Evolutionary conservation across 148 eudicot species (phyloP).

Genomic region (Fagopyrum tataricum): DNA sequence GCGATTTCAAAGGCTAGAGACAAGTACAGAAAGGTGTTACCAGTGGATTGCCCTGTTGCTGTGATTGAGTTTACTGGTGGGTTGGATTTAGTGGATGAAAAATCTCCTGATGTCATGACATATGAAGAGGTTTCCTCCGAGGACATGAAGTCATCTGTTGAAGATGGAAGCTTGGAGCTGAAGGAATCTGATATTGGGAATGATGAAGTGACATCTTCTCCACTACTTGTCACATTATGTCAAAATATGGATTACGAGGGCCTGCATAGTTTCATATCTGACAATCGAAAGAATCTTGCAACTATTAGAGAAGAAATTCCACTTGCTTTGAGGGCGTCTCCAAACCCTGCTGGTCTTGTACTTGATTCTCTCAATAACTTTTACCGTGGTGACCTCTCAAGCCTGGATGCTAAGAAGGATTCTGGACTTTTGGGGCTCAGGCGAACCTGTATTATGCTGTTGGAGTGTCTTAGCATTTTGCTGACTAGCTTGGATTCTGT

Average conservation of each 20-base stretch:
- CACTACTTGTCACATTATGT: constrained; percentile 76
- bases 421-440: constrained; percentile 82
- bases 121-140: constrained; percentile 40
- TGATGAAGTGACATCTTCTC: constrained; percentile 58
- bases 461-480: constrained; percentile 90
- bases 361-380: constrained; percentile 77
- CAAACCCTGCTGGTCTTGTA: constrained; percentile 80
- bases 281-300: constrained; percentile 97
- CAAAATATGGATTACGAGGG: constrained; percentile 81
- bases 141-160: constrained; percentile 24
- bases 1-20: constrained; percentile 64
- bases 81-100: constrained; percentile 30
- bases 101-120: constrained; percentile 39
- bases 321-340: constrained; percentile 67
- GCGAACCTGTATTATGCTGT: constrained; percentile 90
- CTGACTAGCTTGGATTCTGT: constrained; percentile 34
- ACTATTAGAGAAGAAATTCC: constrained; percentile 92
- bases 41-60: constrained; percentile 28
- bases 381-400: constrained; percentile 53
- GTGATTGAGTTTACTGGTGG: constrained; percentile 34
- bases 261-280: constrained; percentile 92
- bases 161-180: constrained; percentile 31
- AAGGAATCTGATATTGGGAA: constrained; percentile 40
- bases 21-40: constrained; percentile 50
- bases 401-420: constrained; percentile 78